Base-by-base conservation (phyloP, 2,329 filamentous ascomycete species). In the Coniochaeta sp. region DNA sequence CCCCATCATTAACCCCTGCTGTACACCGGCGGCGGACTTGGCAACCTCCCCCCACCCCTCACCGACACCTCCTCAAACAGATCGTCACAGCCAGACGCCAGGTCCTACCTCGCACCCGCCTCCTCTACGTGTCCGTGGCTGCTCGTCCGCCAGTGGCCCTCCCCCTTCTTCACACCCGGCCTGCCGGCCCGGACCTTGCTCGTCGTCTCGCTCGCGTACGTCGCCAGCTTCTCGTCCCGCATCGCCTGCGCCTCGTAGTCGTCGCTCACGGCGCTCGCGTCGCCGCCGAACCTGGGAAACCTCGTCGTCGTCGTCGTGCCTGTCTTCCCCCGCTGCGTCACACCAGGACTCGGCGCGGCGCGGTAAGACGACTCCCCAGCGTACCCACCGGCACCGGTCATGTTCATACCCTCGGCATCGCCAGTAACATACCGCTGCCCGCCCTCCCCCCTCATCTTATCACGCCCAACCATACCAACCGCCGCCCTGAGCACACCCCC, bases 401-500 rank as follows among this genome's bases (percentile, higher is more conserved):
- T n/a, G 5, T 44, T n/a, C 9, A 58, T 22, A 22, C 6, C 44
- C 36, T 22, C 17, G 24, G 44, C 8, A n/a, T n/a, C n/a, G n/a
- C 57, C 57, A 2, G 28, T 19, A n/a, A 61, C 66, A 58, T 65
- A 72, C 17, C 70, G 71, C 65, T 75, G 68, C 12, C 85, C 85
- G 34, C 85, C 84, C 67, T 89, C 86, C 10, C 76, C 84, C 12
- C 85, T 79, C 9, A 77, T 81, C 63, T 85, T 86, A 58, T 87
- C 85, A 1, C 81, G 81, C 30, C 77, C 76, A 59, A 79, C 77
- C 75, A 89, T 84, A 59, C 87, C 80, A 36, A 80, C 79, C 60
- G 87, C 73, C 30, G 88, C 87, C 61, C 91, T 85, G 55, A 85
- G 73, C 59, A 93, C 73, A 56, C 91, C 95, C 55, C 90, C 80